phyloP scores from a whole-genome alignment of 1,139 yeast species.

The Kurtzmaniella quercitrusa region DNA sequence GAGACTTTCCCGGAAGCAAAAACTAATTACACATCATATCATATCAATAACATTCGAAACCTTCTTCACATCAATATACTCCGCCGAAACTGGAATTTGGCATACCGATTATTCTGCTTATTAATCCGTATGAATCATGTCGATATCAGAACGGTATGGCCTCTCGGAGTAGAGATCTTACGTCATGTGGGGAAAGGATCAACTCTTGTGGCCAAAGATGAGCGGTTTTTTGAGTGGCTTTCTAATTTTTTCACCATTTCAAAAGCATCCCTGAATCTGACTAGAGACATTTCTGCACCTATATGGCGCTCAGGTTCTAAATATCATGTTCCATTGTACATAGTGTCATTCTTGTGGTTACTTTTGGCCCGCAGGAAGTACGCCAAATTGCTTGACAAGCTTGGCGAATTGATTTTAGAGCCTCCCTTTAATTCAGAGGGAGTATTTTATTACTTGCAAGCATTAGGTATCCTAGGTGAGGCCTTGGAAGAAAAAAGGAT shows the following conservation, averaged over 20 bases:
- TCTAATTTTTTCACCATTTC: constrained; percentile 22
- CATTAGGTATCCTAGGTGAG: constrained; percentile 22
- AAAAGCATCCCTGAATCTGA: constrained; percentile 6
- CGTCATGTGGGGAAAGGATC: not conserved
- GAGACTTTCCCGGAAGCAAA: constrained; percentile 19
- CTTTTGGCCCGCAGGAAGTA: constrained; percentile 26
- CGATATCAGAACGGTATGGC: constrained; percentile 57
- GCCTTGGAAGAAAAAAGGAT: constrained; percentile 14
- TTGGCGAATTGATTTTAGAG: constrained; percentile 39
- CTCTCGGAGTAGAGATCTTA: constrained; percentile 46
- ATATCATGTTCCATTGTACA: constrained; percentile 34
- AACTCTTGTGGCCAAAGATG: constrained; percentile 17
- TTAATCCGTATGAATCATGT: constrained; percentile 44
- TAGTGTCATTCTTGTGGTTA: constrained; percentile 35
- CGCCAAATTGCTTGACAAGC: constrained; percentile 20
- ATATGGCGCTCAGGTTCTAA: constrained; percentile 38
- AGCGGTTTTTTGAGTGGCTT: constrained; percentile 34
- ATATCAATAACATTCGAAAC: constrained; percentile 27
- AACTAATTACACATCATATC: constrained; percentile 18
- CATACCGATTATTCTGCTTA: constrained; percentile 49
- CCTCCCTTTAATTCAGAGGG: constrained; percentile 48
- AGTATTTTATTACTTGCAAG: constrained; percentile 29
- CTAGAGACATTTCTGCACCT: constrained; percentile 26
- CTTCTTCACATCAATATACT: constrained; percentile 38
- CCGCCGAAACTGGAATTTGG: constrained; percentile 48